Conservation (phyloP, 352 stramenopile species). For the Globisporangium irregulare region DNA sequence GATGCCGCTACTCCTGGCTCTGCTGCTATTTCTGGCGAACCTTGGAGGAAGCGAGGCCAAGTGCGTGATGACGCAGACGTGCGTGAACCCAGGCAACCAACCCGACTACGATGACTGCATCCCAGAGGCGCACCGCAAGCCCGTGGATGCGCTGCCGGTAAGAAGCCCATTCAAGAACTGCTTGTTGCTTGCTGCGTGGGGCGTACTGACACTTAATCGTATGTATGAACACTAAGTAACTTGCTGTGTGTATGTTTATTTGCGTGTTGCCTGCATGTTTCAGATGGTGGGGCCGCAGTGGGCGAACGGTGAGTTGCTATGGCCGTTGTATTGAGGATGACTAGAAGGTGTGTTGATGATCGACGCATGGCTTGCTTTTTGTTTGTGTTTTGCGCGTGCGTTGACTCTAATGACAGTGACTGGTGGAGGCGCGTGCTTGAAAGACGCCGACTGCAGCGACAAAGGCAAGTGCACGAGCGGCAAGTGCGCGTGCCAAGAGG, state of each 20-base stretch:
- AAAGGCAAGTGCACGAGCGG: constrained; percentile 51
- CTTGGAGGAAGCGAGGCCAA: constrained; percentile 19
- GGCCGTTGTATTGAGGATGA: no score
- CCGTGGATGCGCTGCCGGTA: constrained; percentile 36
- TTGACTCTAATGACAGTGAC: constrained; percentile 29
- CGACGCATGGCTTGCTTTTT: no score
- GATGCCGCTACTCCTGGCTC: neutral
- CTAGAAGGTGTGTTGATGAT: no score
- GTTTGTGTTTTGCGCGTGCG: no score
- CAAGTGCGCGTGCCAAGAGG: constrained; percentile 48
- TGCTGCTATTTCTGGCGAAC: neutral
- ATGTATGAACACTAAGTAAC: neutral
- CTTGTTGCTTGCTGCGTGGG: neutral
- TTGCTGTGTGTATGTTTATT: neutral
- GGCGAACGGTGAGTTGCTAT: constrained; percentile 31
- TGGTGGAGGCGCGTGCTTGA: constrained; percentile 57
- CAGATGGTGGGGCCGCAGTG: constrained; percentile 40
- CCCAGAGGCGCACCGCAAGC: constrained; percentile 49
- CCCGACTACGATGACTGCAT: constrained; percentile 75
- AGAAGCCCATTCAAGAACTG: neutral
- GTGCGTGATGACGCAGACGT: constrained; percentile 81
- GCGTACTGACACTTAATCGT: neutral
- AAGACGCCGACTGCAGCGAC: constrained; percentile 48
- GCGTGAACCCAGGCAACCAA: constrained; percentile 65
- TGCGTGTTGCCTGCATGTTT: neutral